Conservation (phyloP, 129 eudicot species). For the Saussurea involucrata region DNA sequence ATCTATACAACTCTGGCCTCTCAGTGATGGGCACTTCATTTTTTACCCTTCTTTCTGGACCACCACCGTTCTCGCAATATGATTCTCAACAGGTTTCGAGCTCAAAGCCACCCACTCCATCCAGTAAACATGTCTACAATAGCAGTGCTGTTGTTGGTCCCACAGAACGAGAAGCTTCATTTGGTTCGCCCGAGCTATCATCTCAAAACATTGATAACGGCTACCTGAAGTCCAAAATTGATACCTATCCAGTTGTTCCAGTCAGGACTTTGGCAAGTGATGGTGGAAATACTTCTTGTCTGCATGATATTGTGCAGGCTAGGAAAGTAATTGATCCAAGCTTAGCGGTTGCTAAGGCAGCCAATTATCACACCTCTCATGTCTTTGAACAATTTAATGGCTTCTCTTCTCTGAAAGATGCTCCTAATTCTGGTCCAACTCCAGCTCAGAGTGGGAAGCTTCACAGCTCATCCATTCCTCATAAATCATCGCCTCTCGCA, state of each 20-base stretch:
- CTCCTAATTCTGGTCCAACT: conserved; percentile 15
- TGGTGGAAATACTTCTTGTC: conserved; percentile 20
- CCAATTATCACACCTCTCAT: conserved; percentile 12
- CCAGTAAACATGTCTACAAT: conserved; percentile 23
- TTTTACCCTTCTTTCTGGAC: conserved; percentile 55
- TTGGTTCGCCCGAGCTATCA: conserved; percentile 24
- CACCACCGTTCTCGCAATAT: conserved; percentile 34
- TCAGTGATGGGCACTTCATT: conserved; percentile 47
- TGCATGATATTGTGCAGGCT: conserved; percentile 29
- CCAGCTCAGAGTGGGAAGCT: conserved; percentile 31
- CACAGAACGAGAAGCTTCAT: conserved; percentile 31
- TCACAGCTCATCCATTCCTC: conserved; percentile 22
- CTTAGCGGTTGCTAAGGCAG: conserved; percentile 22
- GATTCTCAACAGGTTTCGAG: conserved; percentile 34
- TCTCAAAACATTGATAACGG: conserved; percentile 26
- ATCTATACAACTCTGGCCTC: conserved; percentile 34
- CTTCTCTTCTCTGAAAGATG: conserved; percentile 29
- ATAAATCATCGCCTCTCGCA: conserved; percentile 19
- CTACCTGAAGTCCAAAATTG: conserved; percentile 23
- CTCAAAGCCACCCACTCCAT: conserved; percentile 27
- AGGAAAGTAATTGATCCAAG: conserved; percentile 20
- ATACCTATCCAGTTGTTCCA: conserved; percentile 22
- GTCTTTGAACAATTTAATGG: conserved; percentile 16
- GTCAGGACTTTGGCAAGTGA: conserved; percentile 18
- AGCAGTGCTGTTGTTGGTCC: conserved; percentile 22